These are phyloP conservation scores for Colletotrichum liriopes DNA, from an alignment of 2,329 filamentous ascomycete genomes.

Conservation along the genomic window DNA sequence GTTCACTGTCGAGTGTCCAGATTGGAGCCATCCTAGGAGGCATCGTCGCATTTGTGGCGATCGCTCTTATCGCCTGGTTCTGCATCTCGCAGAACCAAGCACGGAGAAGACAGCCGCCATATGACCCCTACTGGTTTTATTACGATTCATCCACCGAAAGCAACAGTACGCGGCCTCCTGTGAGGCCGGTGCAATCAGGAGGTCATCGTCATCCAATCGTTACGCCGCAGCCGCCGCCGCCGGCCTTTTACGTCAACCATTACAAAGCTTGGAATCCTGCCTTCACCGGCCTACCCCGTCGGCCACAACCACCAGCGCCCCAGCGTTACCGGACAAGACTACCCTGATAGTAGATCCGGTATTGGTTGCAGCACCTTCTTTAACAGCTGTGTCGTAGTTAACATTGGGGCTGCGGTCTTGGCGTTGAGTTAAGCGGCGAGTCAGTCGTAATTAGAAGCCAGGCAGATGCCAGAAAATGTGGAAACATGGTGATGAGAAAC, in stretches of 20 bases:
- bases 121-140: background rate
- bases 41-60: slow-evolving; percentile 55
- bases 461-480: background rate
- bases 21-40: slow-evolving; percentile 60
- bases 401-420: accelerated
- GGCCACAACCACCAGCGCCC: slow-evolving; percentile 1
- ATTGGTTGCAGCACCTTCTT: background rate
- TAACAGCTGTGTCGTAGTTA: background rate
- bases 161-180: background rate
- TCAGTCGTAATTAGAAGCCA: background rate
- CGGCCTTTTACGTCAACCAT: slow-evolving; percentile 7
- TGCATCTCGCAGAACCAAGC: slow-evolving; percentile 46
- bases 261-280: background rate
- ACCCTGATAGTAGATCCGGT: background rate
- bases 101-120: background rate
- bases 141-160: slow-evolving; percentile 22
- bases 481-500: too few relatives aligned
- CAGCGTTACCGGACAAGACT: background rate
- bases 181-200: background rate
- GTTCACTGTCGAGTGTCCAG: slow-evolving; percentile 53
- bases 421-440: background rate
- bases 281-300: background rate
- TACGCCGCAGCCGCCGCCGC: slow-evolving; percentile 7
- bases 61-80: slow-evolving; percentile 52
- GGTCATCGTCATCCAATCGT: background rate